phyloP scores from a whole-genome alignment of 2,329 filamentous ascomycete genomes.

The Colletotrichum acutatum region DNA sequence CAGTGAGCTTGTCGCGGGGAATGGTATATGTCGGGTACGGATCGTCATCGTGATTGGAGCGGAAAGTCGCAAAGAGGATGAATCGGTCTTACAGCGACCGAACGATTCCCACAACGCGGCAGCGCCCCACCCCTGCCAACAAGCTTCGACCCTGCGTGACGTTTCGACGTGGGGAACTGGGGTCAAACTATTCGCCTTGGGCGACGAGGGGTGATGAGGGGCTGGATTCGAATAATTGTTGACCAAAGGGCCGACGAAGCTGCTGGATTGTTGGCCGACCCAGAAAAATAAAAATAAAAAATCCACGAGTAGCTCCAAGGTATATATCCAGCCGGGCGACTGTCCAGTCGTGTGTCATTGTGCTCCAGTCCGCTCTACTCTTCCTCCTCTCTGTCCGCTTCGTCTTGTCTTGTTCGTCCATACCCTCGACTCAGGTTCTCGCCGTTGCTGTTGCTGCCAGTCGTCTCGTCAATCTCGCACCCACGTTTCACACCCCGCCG shows the following conservation, averaged over 20 bases:
- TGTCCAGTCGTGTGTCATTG: conserved; percentile 1
- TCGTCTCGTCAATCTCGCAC: conserved; percentile 6
- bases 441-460: conserved; percentile 1
- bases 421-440: neutral
- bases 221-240: conserved; percentile 19
- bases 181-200: conserved; percentile 29
- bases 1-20: conserved; percentile 17
- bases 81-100: conserved; percentile 38
- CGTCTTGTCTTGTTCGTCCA: neutral
- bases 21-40: conserved; percentile 26
- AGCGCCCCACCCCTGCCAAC: conserved; percentile 32
- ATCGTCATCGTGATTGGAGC: conserved; percentile 34
- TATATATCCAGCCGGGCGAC: conserved; percentile 27
- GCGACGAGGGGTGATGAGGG: conserved; percentile 22
- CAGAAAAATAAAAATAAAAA: neutral
- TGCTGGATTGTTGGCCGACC: conserved; percentile 7
- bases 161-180: conserved; percentile 36
- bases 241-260: conserved; percentile 7
- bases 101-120: conserved; percentile 34
- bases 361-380: neutral
- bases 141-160: conserved; percentile 38
- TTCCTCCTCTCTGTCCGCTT: conserved; percentile 8
- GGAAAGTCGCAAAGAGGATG: conserved; percentile 28
- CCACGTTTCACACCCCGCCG: conserved; percentile 18
- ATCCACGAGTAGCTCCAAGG: neutral